Conservation (phyloP, 768 basidiomycete species). For the Pholiota conissans region DNA sequence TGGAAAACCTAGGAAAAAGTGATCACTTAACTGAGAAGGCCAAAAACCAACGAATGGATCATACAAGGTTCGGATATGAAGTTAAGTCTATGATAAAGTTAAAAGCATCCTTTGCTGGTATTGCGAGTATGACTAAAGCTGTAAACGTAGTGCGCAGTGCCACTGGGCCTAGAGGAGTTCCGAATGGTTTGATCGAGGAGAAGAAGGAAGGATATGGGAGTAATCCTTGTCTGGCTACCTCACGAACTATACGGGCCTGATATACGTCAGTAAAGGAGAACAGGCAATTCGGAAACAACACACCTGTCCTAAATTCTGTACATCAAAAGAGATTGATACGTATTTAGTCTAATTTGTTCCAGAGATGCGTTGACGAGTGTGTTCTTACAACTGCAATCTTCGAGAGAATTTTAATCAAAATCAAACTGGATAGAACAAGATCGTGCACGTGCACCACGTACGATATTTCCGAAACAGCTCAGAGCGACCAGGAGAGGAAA, state of each 20-base stretch:
- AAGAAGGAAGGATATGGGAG: conserved; percentile 49
- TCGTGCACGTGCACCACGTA: conserved; percentile 17
- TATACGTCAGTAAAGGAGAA: background rate
- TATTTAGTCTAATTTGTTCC: background rate
- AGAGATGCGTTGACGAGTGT: background rate
- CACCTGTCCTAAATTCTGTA: conserved; percentile 29
- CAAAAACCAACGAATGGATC: conserved; percentile 26
- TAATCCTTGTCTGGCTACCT: conserved; percentile 53
- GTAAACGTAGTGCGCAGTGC: conserved; percentile 39
- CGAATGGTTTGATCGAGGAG: conserved; percentile 47
- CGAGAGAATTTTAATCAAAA: background rate
- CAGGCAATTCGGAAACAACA: background rate
- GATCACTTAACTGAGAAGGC: no score
- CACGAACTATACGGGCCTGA: conserved; percentile 46
- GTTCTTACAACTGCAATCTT: conserved; percentile 31
- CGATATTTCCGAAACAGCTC: conserved; percentile 39
- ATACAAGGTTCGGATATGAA: conserved; percentile 38
- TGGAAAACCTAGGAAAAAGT: conserved; percentile 27
- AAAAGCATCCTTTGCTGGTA: conserved; percentile 36
- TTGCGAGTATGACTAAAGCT: conserved; percentile 38
- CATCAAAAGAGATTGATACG: background rate
- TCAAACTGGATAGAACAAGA: no score
- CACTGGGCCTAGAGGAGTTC: conserved; percentile 46
- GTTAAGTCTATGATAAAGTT: conserved; percentile 39
- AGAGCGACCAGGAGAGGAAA: conserved; percentile 31